These are phyloP conservation scores for Globisporangium middletonii DNA, from an alignment of 352 stramenopile genomes.

Conservation along the genomic window DNA sequence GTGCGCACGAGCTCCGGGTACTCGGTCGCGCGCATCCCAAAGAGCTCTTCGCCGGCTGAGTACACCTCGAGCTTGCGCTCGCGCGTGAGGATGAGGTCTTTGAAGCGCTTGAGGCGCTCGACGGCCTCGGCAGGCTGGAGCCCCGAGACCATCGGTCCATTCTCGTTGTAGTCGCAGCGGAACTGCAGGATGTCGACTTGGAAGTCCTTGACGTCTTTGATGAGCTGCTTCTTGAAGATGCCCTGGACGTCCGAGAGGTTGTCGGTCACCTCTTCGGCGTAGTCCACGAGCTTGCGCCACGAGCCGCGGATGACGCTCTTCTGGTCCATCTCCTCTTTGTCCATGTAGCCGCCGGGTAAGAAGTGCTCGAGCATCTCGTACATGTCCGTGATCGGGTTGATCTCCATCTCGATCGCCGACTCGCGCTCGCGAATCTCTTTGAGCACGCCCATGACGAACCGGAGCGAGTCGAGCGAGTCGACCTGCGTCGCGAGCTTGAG, in stretches of 20 bases:
- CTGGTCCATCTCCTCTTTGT: conserved; percentile 89
- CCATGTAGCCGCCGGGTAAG: conserved; percentile 77
- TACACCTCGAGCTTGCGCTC: conserved; percentile 88
- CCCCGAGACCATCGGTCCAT: conserved; percentile 68
- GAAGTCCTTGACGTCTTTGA: conserved; percentile 86
- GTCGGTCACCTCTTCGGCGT: conserved; percentile 87
- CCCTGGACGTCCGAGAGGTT: conserved; percentile 79
- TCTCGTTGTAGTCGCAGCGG: conserved; percentile 52
- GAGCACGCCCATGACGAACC: conserved; percentile 81
- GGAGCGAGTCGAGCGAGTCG: conserved; percentile 66
- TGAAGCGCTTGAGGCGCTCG: conserved; percentile 80
- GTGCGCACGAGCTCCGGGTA: conserved; percentile 83
- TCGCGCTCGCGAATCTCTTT: conserved; percentile 83
- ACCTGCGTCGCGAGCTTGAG: conserved; percentile 61
- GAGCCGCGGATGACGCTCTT: conserved; percentile 79
- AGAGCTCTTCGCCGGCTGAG: conserved; percentile 82
- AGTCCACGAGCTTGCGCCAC: conserved; percentile 87
- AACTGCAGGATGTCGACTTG: conserved; percentile 64
- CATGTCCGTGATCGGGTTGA: conserved; percentile 87
- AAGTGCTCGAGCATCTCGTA: conserved; percentile 89
- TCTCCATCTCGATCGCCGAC: conserved; percentile 86
- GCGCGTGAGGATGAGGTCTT: conserved; percentile 66
- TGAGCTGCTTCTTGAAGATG: conserved; percentile 88
- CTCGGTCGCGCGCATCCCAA: conserved; percentile 74
- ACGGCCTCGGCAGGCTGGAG: conserved; percentile 78